Conservation (phyloP, 441 rosid genomes). For the Euphorbia schlechtendalii region DNA sequence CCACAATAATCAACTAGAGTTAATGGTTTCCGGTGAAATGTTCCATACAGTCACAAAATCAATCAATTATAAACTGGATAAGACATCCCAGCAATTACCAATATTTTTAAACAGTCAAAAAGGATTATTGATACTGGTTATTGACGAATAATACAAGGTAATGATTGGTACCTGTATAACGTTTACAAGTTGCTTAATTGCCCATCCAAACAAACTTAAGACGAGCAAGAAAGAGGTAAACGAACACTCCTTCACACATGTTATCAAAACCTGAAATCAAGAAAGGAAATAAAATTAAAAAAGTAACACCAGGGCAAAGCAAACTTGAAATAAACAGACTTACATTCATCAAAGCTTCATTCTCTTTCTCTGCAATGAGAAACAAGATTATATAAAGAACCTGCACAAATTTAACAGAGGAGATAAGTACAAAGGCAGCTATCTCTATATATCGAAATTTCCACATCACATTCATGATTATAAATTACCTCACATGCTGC, state of each 20-base stretch:
- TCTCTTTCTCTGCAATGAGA: slow-evolving; percentile 51
- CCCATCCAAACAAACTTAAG: slow-evolving; percentile 77
- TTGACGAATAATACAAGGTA: slow-evolving; percentile 2
- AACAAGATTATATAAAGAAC: slow-evolving; percentile 75
- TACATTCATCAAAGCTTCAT: slow-evolving; percentile 57
- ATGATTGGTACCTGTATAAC: slow-evolving; percentile 62
- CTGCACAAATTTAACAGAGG: slow-evolving; percentile 34
- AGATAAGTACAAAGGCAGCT: slow-evolving; percentile 15
- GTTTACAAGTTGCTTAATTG: slow-evolving; percentile 71
- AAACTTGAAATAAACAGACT: slow-evolving; percentile 26
- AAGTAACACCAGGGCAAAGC: background rate
- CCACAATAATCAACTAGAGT: background rate
- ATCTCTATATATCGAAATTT: background rate
- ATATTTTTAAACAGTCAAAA: no score
- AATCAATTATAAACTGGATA: no score
- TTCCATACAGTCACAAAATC: background rate
- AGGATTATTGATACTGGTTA: background rate
- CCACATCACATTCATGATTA: background rate
- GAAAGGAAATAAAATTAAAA: slow-evolving; percentile 7
- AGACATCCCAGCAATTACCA: no score
- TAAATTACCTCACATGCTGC: slow-evolving; percentile 90
- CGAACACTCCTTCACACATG: slow-evolving; percentile 36
- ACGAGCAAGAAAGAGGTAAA: slow-evolving; percentile 45
- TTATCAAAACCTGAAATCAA: slow-evolving; percentile 45
- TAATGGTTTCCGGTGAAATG: no score